phyloP scores from a whole-genome alignment of 202 grass and related monocot genomes.

The Brachypodium distachyon region DNA sequence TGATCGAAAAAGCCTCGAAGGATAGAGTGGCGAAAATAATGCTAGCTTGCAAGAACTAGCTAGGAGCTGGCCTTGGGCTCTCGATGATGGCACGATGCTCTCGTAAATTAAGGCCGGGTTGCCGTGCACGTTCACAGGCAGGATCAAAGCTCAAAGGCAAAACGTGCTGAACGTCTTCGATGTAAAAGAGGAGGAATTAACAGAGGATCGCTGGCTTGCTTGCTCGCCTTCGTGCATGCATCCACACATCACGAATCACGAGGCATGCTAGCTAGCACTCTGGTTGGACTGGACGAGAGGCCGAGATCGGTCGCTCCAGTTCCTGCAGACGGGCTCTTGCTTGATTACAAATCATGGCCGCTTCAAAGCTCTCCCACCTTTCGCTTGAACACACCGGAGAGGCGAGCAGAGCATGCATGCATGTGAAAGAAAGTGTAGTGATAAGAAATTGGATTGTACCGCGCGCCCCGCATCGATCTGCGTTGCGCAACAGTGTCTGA shows the following conservation, averaged over 20 bases:
- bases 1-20: neutral
- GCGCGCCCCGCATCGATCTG: neutral
- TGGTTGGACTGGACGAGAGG: constrained; percentile 4
- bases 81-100: neutral
- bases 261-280: neutral
- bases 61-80: neutral
- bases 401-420: neutral
- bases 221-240: too few relatives aligned
- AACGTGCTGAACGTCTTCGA: too few relatives aligned
- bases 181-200: too few relatives aligned
- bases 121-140: neutral
- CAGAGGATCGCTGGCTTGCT: too few relatives aligned
- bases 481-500: neutral
- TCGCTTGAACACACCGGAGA: neutral
- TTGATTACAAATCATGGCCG: neutral
- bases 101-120: constrained; percentile 19
- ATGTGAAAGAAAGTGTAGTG: neutral
- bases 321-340: neutral
- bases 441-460: neutral
- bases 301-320: neutral
- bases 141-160: neutral
- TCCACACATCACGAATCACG: neutral
- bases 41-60: neutral
- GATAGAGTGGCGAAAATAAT: neutral
- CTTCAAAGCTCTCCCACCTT: constrained; percentile 8